Evolutionary conservation across 2,329 filamentous ascomycete genomes (phyloP).

Genomic region (Colletotrichum coccodes): DNA sequence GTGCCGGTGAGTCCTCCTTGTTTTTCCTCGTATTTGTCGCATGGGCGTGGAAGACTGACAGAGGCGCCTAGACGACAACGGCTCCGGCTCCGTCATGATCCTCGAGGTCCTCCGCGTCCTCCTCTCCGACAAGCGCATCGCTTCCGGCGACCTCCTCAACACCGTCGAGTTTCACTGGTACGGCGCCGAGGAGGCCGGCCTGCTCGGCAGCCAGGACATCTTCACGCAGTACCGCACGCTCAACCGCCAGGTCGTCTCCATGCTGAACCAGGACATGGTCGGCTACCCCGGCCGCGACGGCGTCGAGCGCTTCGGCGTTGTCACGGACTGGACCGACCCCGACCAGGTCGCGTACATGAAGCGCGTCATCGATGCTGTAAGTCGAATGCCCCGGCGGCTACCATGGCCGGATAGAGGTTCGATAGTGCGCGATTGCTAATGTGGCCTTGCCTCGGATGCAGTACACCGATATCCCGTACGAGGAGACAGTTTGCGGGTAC

Average conservation of each 20-base stretch:
- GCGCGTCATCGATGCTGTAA: conserved; percentile 43
- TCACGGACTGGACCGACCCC: conserved; percentile 51
- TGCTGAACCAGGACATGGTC: conserved; percentile 58
- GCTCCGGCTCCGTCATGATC: conserved; percentile 81
- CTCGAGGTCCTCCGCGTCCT: conserved; percentile 81
- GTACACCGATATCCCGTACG: conserved; percentile 52
- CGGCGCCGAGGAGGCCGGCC: conserved; percentile 81
- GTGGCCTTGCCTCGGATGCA: not conserved
- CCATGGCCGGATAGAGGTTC: not conserved
- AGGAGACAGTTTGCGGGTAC: conserved; percentile 63
- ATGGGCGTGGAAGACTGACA: not conserved
- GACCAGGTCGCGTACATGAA: conserved; percentile 49
- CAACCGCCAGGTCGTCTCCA: conserved; percentile 48
- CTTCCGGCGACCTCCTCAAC: conserved; percentile 72
- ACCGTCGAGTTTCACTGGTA: conserved; percentile 91
- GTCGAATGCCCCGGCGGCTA: not conserved
- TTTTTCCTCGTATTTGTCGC: not conserved
- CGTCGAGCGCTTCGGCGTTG: conserved; percentile 47
- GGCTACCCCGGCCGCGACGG: conserved; percentile 47
- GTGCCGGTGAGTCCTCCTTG: conserved; percentile 52
- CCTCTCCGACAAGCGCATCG: conserved; percentile 70
- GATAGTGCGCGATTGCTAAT: too few relatives aligned
- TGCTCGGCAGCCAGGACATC: conserved; percentile 75
- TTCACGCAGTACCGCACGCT: conserved; percentile 48
- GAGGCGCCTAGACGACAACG: conserved; percentile 72